phyloP scores from a whole-genome alignment of 306 rosid species.

The Argentina anserina region DNA sequence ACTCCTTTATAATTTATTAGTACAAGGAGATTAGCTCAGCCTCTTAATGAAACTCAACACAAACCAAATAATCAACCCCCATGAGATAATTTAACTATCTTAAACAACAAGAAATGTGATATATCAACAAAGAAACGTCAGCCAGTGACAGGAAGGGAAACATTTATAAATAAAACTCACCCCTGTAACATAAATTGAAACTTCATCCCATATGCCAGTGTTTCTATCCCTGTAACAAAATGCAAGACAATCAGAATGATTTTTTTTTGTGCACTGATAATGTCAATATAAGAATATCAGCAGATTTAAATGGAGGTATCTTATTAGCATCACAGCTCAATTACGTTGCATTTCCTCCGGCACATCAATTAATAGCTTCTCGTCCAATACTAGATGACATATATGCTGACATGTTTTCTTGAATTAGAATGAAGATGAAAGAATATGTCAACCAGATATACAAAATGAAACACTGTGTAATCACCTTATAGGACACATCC shows the following conservation, averaged over 20 bases:
- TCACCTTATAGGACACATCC: conserved; percentile 99
- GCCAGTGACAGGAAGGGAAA: conserved; percentile 16
- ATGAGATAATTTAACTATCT: background rate
- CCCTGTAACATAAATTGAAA: conserved; percentile 74
- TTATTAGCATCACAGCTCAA: background rate
- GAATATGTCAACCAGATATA: background rate
- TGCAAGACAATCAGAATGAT: conserved; percentile 24
- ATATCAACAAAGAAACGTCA: background rate
- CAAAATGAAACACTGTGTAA: conserved; percentile 16
- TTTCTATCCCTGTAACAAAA: conserved; percentile 76
- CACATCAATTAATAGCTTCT: background rate
- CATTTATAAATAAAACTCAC: conserved; percentile 45
- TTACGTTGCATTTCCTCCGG: background rate
- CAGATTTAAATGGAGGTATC: background rate
- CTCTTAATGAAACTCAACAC: background rate
- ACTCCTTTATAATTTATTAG: background rate
- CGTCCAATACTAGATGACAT: background rate
- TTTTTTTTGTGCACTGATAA: background rate
- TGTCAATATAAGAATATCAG: background rate
- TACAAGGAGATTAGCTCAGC: background rate
- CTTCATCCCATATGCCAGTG: conserved; percentile 99
- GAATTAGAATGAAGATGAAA: background rate
- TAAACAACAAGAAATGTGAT: background rate
- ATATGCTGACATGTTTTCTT: background rate
- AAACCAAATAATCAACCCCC: background rate